phyloP scores from a whole-genome alignment of 805 yeast species.

The Jamesozyma hellenica region DNA sequence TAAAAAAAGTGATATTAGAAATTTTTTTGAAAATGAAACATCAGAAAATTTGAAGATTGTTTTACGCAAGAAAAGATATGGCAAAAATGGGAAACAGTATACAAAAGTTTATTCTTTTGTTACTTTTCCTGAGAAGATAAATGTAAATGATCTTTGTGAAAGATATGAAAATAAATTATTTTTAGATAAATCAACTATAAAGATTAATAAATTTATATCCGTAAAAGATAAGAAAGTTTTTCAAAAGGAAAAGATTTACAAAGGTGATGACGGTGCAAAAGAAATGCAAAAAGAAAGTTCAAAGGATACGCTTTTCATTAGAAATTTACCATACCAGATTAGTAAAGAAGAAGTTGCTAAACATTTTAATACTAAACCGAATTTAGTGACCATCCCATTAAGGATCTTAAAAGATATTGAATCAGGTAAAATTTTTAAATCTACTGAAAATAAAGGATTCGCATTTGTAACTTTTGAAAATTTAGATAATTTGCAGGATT shows the following conservation, averaged over 20 bases:
- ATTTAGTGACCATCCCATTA: slow-evolving; percentile 43
- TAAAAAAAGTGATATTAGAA: slow-evolving; percentile 14
- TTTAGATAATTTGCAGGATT: slow-evolving; percentile 9
- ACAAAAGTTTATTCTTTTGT: slow-evolving; percentile 19
- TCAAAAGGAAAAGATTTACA: not conserved
- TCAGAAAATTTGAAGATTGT: slow-evolving; percentile 17
- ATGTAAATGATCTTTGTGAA: slow-evolving; percentile 18
- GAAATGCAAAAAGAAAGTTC: slow-evolving; percentile 28
- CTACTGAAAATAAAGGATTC: slow-evolving; percentile 41
- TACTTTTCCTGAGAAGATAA: slow-evolving; percentile 19
- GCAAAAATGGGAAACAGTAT: slow-evolving; percentile 8
- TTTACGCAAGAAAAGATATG: slow-evolving; percentile 11
- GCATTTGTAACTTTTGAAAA: slow-evolving; percentile 46
- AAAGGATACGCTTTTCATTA: slow-evolving; percentile 46
- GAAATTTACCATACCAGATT: slow-evolving; percentile 51
- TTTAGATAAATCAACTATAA: slow-evolving; percentile 18
- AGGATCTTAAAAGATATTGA: slow-evolving; percentile 23
- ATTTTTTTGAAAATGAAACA: slow-evolving; percentile 17
- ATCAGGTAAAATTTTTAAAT: slow-evolving; percentile 29
- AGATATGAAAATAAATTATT: slow-evolving; percentile 17
- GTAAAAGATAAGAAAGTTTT: slow-evolving; percentile 1
- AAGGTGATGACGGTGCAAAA: slow-evolving; percentile 18
- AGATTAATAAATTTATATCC: slow-evolving; percentile 9
- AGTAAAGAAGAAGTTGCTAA: slow-evolving; percentile 45
- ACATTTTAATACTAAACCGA: slow-evolving; percentile 40